Evolutionary conservation across 192 early-diverging fungal genomes (phyloP), one percentile per base, ranked within the genome.

Genomic region (Allomyces arbusculus): DNA sequence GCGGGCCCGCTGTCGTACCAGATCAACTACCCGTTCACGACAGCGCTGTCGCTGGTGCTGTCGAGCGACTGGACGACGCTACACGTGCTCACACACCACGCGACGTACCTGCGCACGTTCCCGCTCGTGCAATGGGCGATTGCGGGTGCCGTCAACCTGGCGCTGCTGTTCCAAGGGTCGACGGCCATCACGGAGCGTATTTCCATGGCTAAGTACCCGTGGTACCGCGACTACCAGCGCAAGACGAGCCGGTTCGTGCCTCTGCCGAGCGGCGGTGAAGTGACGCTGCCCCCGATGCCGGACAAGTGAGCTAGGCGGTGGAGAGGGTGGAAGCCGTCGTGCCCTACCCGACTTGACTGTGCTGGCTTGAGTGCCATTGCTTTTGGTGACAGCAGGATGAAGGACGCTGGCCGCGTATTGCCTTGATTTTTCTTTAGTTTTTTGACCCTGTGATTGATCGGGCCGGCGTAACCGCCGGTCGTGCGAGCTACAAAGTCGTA

Each of bases 171-270:
- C 81, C 81, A 82, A 69, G 79, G 73, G 40, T 80, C 80, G 3
- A 84, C 82, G 4, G 61, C 61, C 62, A 62, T 87, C 43, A 87
- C 86, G 0, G 86, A 88, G 71, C 62, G 72, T 28, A 82, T 92
- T 33, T 77, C 85, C 0, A 44, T 61, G 16, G 16, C 70, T 63
- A 91, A 91, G 75, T 91, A 92, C 69, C 90, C 90, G 8, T 68
- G 77, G 11, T 94, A 94, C 70, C 76, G 75, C 50, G 80, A 79
- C 9, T 89, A 89, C 69, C 73, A 81, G 63, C 62, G 76, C 62
- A 75, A 73, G 23, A 85, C 84, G 45, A 80, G 79, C 28, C 74
- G 79, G 28, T 26, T 87, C 12, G 68, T 87, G 24, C 87, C 86
- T 10, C 71, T 58, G 16, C 20, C 20, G 12, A 20, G 16, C 3